Base-by-base conservation (phyloP, 2,329 filamentous ascomycete genomes). In the Aspergillus carbonarius region DNA sequence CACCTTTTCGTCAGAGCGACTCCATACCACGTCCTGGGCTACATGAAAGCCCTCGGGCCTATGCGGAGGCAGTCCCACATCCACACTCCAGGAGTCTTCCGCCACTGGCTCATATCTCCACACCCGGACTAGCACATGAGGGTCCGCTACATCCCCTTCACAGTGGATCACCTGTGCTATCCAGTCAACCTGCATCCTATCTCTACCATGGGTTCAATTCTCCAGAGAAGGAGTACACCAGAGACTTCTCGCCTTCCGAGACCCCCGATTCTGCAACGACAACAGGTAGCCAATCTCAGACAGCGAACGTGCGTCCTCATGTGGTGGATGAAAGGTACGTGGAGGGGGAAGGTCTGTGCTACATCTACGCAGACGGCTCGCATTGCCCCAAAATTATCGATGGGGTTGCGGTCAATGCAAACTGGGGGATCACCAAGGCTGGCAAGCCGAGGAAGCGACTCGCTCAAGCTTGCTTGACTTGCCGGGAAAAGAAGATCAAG, bases 401-500 rank as follows among this genome's bases (percentile, higher is more conserved):
- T 67, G 92, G 92, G 17, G 90, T 96, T 71, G 82, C 83, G 0
- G 92, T 96, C 53, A 96, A 96, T 72, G 91, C 92, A 1, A 90
- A 91, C 65, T 96, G 93, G 93, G 92, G 93, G 15, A 87, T 96
- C 9, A 96, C 93, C 35, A 96, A 96, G 77, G 92, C 93, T 2
- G 93, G 93, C 13, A 96, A 96, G 78, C 92, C 93, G 49, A 86
- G 93, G 65, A 97, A 97, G 78, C 84, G 93, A 57, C 82, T 96
- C 57, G 92, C 93, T 23, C 92, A 96, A 72, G 92, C 92, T n/a
- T 97, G 93, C 71, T 83, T 96, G 59, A 95, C 92, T 12, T 97
- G 93, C 73, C 86, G 93, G 52, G 92, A 96, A 78, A 97, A 96
- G 85, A 97, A 96, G 82, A 96, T 97, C 78, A 96, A 96, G 75